Evolutionary conservation across 352 stramenopile species (phyloP), one percentile per base, ranked within the genome.

Genomic region (Globisporangium paddicum): DNA sequence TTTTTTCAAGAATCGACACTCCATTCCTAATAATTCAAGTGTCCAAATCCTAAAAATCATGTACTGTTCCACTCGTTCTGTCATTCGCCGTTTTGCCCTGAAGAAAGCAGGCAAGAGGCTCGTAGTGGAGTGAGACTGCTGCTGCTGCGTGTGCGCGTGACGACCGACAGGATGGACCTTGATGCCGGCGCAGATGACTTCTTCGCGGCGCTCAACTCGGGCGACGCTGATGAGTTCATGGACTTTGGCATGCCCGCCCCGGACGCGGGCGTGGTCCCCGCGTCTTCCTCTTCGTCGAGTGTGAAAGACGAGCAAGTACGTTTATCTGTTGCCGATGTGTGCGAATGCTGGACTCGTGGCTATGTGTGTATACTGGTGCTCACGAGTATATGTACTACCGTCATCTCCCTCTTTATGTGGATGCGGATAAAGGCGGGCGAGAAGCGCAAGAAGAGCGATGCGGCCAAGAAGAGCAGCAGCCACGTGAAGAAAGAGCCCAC

Each of bases 101-200:
- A 25, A 14, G 21, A 41, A 45, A 48, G 16, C 18, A 48, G 30
- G 35, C 23, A 10, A 26, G 26, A 13, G 41, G 49, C 49, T n/a
- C 21, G 11, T 10, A 46, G 7, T 37, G n/a, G n/a, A n/a, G n/a
- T 28, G 11, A 14, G 23, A 19, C 6, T n/a, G n/a, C n/a, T n/a
- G n/a, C n/a, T n/a, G n/a, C n/a, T n/a, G 19, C 21, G 16, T 9
- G 38, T 19, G 13, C 21, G 44, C 25, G 44, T 23, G 45, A 23
- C 45, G 25, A 48, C 23, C 18, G n/a, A 51, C 16, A 21, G 8
- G 10, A 93, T 93, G 83, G 83, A 93, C 54, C 52, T 93, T 28
- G 86, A 95, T 60, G 82, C 69, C 2, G 77, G 81, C 25, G 82
- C 83, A 11, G 74, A 86, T n/a, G 83, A 95, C 58, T 95, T 92